Conservation (phyloP, 176 grass and related monocot species). For the Saccharum spontaneum region DNA sequence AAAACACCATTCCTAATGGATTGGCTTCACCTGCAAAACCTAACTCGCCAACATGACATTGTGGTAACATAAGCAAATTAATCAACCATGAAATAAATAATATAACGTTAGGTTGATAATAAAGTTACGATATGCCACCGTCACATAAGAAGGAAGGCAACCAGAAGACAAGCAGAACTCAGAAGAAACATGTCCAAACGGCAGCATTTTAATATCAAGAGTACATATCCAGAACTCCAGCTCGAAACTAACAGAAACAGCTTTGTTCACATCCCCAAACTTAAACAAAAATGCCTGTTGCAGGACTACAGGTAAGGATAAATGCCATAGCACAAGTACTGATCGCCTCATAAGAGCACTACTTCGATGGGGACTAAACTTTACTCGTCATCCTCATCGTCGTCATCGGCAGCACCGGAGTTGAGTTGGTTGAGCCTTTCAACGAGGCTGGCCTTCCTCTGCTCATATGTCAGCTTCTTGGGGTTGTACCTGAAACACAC, state of each 20-base stretch:
- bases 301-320: constrained; percentile 15
- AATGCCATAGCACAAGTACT: not conserved
- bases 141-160: too few species aligned
- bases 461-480: constrained; percentile 87
- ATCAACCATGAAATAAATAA: too few species aligned
- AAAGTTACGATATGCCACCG: too few species aligned
- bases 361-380: constrained; percentile 11
- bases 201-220: not conserved
- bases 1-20: too few species aligned
- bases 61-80: too few species aligned
- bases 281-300: constrained; percentile 51
- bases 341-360: not conserved
- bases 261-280: constrained; percentile 19
- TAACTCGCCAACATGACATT: too few species aligned
- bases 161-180: too few species aligned
- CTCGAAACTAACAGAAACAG: constrained; percentile 26
- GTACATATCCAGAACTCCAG: constrained; percentile 25
- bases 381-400: constrained; percentile 76
- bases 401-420: constrained; percentile 41
- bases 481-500: constrained; percentile 54
- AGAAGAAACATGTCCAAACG: not conserved
- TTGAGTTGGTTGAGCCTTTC: constrained; percentile 79
- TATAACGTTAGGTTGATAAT: too few species aligned
- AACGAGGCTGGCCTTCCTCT: constrained; percentile 75
- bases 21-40: too few species aligned